Evolutionary conservation across 2,329 filamentous ascomycete genomes (phyloP).

Genomic region (Fusarium pininemorale): DNA sequence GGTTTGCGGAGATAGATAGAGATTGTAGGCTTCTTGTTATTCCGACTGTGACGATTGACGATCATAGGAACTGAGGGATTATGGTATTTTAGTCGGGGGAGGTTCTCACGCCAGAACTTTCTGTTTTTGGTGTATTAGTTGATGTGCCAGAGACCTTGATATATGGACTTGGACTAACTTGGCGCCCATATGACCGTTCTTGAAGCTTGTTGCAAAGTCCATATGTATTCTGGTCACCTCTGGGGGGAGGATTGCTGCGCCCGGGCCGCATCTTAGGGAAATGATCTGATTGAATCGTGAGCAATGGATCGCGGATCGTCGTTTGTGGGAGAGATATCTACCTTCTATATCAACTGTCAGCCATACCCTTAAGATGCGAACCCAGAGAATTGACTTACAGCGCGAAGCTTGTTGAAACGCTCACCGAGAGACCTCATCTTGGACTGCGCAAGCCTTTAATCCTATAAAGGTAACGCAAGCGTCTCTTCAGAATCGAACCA

Average conservation of each 20-base stretch:
- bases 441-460: slow-evolving; percentile 27
- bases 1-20: slow-evolving; percentile 69
- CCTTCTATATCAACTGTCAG: slow-evolving; percentile 52
- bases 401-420: slow-evolving; percentile 78
- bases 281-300: slow-evolving; percentile 66
- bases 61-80: slow-evolving; percentile 88
- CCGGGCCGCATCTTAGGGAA: slow-evolving; percentile 79
- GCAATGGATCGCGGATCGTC: slow-evolving; percentile 35
- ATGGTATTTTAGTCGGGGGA: slow-evolving; percentile 91
- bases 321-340: slow-evolving; percentile 43
- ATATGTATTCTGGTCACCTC: slow-evolving; percentile 80
- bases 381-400: slow-evolving; percentile 62
- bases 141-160: not conserved
- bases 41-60: slow-evolving; percentile 72
- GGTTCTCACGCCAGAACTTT: slow-evolving; percentile 86
- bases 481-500: slow-evolving; percentile 20
- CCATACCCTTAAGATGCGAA: not conserved
- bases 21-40: slow-evolving; percentile 66
- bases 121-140: slow-evolving; percentile 55
- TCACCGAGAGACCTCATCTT: slow-evolving; percentile 63
- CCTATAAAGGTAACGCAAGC: slow-evolving; percentile 24
- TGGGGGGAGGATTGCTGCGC: slow-evolving; percentile 81
- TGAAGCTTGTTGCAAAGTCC: slow-evolving; percentile 70
- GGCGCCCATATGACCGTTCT: slow-evolving; percentile 76
- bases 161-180: slow-evolving; percentile 62